Base-by-base conservation (phyloP, 495 filamentous ascomycete species). In the Friedmanniomyces endolithicus region DNA sequence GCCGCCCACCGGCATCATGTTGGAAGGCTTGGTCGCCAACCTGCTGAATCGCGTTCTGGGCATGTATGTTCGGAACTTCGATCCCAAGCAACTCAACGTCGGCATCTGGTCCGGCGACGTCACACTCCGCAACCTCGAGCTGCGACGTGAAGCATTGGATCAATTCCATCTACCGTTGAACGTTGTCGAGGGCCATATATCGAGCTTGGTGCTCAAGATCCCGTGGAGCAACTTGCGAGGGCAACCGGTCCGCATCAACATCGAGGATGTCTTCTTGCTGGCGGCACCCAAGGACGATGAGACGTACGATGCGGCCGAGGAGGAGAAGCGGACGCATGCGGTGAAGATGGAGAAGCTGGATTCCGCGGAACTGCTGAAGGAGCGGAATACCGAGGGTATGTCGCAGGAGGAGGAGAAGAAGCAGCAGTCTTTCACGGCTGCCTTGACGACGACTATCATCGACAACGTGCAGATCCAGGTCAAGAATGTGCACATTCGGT, bases 11-110 rank as follows among this genome's bases (percentile, higher is more conserved):
- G 70, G 68, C 71, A 73, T 41, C 52, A 85, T 85, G 82, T 75
- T 85, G 64, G 82, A 84, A 67, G 75, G 78, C 37, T 65, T 85
- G 48, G 78, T 83, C 58, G 88, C 92, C 60, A 94, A 88, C 68
- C 75, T 98, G 73, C 83, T 98, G 64, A 98, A 98, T 73, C 87
- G 94, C 71, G 95, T 97, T 72, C 71, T 98, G 80, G 94, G 94
- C 74, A 95, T 97, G 82, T 97, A 97, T 73, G 88, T 98, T 67
- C 89, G 92, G 76, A 98, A 98, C 69, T 97, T 98, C 66, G 90
- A 98, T 68, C 84, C 90, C 19, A 86, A 83, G 60, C 92, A 98
- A 73, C 78, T 98, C 46, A 96, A 96, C 65, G 87, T 97, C 53
- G 92, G 92, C 52, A 96, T 97, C 60, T 98, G 90, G 92, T 90